Evolutionary conservation across 208 protist genomes (phyloP).

Genomic region (Leishmania braziliensis): DNA sequence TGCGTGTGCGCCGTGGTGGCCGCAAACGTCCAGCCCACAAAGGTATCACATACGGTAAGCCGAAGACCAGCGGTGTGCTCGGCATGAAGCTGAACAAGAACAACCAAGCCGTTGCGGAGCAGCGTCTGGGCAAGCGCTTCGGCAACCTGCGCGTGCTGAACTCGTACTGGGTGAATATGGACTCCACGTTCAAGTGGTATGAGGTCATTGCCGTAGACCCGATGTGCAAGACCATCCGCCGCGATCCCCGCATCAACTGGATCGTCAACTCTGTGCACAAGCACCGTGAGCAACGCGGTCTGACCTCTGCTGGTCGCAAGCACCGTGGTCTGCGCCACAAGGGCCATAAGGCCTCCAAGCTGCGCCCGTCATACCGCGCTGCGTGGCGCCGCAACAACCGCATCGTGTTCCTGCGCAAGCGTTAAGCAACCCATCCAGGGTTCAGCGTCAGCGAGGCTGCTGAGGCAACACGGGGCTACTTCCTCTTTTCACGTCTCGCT

Average conservation of each 20-base stretch:
- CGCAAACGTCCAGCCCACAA: constrained; percentile 97
- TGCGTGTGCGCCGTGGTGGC: constrained; percentile 98
- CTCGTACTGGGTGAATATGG: constrained; percentile 99
- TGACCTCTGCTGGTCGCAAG: constrained; percentile 97
- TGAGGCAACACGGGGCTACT: not conserved
- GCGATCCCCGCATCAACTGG: constrained; percentile 99
- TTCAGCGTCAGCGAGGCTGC: not conserved
- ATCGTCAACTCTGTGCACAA: constrained; percentile 97
- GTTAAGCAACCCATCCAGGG: constrained; percentile 35
- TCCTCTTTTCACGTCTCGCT: not conserved
- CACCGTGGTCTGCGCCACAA: constrained; percentile 97
- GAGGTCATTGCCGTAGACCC: constrained; percentile 99
- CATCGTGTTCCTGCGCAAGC: constrained; percentile 93
- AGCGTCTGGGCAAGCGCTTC: constrained; percentile 96
- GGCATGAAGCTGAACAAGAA: constrained; percentile 97
- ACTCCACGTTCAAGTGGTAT: constrained; percentile 98
- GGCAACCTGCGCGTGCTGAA: constrained; percentile 99
- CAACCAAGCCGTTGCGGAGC: constrained; percentile 97
- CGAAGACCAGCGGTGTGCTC: constrained; percentile 97
- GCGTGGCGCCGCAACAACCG: constrained; percentile 99
- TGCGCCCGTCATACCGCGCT: constrained; percentile 95
- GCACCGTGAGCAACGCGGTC: constrained; percentile 98
- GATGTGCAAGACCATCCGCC: constrained; percentile 96
- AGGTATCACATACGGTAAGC: constrained; percentile 99
- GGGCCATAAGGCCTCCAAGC: constrained; percentile 94